Conservation (phyloP, 192 early-diverging fungal genomes). For the Diversispora eburnea region DNA sequence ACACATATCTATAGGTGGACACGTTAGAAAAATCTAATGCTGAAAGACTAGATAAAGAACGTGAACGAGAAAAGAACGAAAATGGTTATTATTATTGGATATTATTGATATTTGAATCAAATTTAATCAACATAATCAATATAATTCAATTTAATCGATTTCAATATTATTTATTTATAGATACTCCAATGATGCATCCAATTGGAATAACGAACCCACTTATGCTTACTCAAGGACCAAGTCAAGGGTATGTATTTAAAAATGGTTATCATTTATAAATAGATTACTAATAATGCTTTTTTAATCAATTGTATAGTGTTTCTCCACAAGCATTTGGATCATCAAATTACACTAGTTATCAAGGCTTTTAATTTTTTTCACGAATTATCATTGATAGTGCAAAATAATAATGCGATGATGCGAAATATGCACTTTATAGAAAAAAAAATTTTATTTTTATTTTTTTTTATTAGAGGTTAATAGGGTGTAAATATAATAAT, state of each 20-base stretch:
- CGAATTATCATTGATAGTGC: no score
- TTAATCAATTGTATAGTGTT: no score
- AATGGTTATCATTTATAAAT: no score
- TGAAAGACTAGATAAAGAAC: constrained; percentile 58
- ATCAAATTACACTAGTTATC: no score
- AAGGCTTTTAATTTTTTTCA: no score
- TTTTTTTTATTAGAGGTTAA: no score
- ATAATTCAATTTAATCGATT: constrained; percentile 30
- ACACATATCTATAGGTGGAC: constrained; percentile 35
- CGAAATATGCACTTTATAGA: no score
- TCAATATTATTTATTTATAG: constrained; percentile 30
- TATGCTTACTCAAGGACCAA: constrained; percentile 62
- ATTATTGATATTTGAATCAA: neutral
- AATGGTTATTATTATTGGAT: constrained; percentile 30
- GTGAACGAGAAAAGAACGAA: constrained; percentile 34
- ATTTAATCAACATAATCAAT: constrained; percentile 24
- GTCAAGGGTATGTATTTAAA: constrained; percentile 26
- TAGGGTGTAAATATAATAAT: no score
- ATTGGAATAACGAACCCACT: constrained; percentile 71
- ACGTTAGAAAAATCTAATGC: constrained; percentile 52
- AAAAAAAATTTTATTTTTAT: no score
- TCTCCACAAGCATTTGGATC: no score
- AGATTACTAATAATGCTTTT: no score
- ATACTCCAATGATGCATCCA: constrained; percentile 57
- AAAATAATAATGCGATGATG: no score